Evolutionary conservation across 78 protist genomes (phyloP), one percentile per base, ranked within the genome.

Genomic region (Guillardia theta): DNA sequence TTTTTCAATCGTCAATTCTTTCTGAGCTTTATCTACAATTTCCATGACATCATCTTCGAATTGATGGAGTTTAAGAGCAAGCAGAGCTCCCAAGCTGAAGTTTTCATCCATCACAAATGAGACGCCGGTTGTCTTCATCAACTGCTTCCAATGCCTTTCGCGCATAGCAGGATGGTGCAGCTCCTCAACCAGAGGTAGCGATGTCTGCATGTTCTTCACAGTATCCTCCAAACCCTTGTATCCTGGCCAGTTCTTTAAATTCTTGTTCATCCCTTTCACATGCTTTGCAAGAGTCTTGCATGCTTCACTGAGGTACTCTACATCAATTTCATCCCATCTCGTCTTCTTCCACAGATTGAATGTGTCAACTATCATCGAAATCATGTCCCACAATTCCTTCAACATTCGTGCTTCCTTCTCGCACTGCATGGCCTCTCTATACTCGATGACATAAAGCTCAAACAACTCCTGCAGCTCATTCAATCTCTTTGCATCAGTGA

Each of bases 131-230:
- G 64, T 94, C 47, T 43, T 8, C 96, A 96, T 94, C 39, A 98
- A 95, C 93, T 94, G 92, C 47, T 95, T 78, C 99, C 99, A 98
- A 80, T 98, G 99, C 44, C 98, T 95, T 9, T 97, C 96, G 44
- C 97, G 95, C 95, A 98, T 96, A 76, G 97, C 94, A 10, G 94
- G 96, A 21, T 44, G 36, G 24, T 95, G 97, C 50, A 98, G 95
- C 48, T 96, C 97, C 27, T 88, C 19, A 24, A 97, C 93, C 43
- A 97, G 90, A 22, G 98, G 98, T 48, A 98, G 95, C 36, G 96
- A 46, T 19, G 93, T 47, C 22, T 48, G 4, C 95, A 97, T 94
- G 80, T 92, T 94, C 54, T 94, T 95, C 30, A 98, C 88, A 54
- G 0, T 37, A 47, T 15, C 44, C 62, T 93, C 95, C 12, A 98